Base-by-base conservation (phyloP, 2,329 filamentous ascomycete species). In the Xylariaceae sp. region DNA sequence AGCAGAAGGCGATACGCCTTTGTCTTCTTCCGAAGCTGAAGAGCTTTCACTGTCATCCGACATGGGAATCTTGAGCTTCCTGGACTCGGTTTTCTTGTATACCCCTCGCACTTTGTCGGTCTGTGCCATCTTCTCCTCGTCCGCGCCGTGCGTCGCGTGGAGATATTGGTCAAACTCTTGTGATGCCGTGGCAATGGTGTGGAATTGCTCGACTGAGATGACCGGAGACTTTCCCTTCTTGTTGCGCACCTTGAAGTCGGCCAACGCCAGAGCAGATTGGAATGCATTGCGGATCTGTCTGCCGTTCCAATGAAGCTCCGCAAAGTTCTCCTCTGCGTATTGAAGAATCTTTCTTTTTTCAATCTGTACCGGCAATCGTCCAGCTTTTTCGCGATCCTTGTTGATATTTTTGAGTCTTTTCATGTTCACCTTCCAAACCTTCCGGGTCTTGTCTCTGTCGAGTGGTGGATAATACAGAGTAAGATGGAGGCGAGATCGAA, bases 401-500 rank as follows among this genome's bases (percentile, higher is more conserved):
- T 34, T 44, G 11, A 37, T 41, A 18, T 18, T 26, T 4, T 32
- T 29, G 11, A 63, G 49, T 9, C 54, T 44, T 2, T 40, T 30
- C 0, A 66, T 38, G 34, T 59, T 57, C 17, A 61, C 44, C 26
- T 53, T 49, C 41, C 57, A 64, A 15, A 65, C 52, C 26, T 57
- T 47, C 1, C 48, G 19, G 0, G 57, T 56, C 16, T 55, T 39
- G 0, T 46, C 9, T 19, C 45, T 30, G 19, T 53, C 40, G 4
- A 64, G 51, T 1, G 34, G 38, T 9, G 50, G 59, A 41, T 67
- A 69, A 35, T 59, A 63, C 0, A 68, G 52, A 11, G 49, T 59
- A 7, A 65, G 44, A 35, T 70, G 63, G 19, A 72, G 61, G 0
- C 66, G 57, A 0, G 66, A 68, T 29, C 57, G 57, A 49, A 70